A percentile compares a stretch with the other conserved stretches of the same genome.
Conservation (phyloP, 768 basidiomycete genomes). For the Auricularia sp. region DNA sequence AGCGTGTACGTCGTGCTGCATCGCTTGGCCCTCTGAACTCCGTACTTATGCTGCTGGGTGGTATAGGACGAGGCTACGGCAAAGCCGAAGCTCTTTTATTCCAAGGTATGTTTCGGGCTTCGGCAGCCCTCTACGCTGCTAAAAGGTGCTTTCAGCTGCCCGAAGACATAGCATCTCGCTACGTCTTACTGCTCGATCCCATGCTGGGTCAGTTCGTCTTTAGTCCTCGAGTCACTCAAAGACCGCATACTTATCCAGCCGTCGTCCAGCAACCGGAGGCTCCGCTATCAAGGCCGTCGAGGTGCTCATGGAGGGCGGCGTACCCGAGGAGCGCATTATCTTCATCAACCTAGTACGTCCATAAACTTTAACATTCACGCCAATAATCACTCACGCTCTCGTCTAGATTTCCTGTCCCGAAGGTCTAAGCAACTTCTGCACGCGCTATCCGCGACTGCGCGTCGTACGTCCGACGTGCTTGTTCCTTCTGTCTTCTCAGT, state of each 20-base stretch:
- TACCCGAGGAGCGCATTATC: slow-evolving; percentile 89
- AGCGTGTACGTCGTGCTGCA: slow-evolving; percentile 48
- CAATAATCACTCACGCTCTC: background rate
- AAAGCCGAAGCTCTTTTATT: slow-evolving; percentile 86
- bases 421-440: slow-evolving; percentile 74
- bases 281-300: slow-evolving; percentile 98
- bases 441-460: slow-evolving; percentile 61
- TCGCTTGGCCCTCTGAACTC: background rate
- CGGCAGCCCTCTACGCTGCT: slow-evolving; percentile 3
- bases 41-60: slow-evolving; percentile 1
- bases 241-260: background rate
- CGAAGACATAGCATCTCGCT: slow-evolving; percentile 82
- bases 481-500: too few species aligned
- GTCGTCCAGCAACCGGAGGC: slow-evolving; percentile 72
- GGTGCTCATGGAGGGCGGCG: slow-evolving; percentile 82
- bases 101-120: slow-evolving; percentile 41
- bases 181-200: slow-evolving; percentile 90
- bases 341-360: slow-evolving; percentile 74
- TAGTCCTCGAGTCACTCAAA: background rate
- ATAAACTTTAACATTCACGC: background rate
- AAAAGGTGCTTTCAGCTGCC: slow-evolving; percentile 53
- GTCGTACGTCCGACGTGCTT: slow-evolving; percentile 43
- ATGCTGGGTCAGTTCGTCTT: slow-evolving; percentile 69
- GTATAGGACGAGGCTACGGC: slow-evolving; percentile 91
- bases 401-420: slow-evolving; percentile 79